Conservation (phyloP, 805 yeast genomes). For the Candida awuae region DNA sequence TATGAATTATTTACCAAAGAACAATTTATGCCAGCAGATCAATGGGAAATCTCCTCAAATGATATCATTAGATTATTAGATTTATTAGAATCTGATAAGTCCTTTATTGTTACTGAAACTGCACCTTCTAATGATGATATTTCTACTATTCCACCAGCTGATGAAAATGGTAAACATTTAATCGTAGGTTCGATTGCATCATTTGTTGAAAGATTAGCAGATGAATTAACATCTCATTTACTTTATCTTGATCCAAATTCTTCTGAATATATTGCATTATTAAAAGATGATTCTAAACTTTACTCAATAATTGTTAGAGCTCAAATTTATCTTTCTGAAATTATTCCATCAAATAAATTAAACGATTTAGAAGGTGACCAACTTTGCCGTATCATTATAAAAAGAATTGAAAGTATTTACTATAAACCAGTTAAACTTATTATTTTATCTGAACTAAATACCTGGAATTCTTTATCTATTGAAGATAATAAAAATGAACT, state of each 20-base stretch:
- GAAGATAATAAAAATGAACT: constrained; percentile 25
- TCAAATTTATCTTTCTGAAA: constrained; percentile 75
- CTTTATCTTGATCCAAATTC: constrained; percentile 92
- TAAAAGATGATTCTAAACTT: constrained; percentile 75
- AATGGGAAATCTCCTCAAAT: constrained; percentile 65
- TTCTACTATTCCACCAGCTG: constrained; percentile 60
- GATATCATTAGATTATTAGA: constrained; percentile 58
- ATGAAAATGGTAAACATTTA: constrained; percentile 58
- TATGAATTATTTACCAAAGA: constrained; percentile 70
- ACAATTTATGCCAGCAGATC: constrained; percentile 65
- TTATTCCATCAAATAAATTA: constrained; percentile 37
- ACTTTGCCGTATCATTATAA: constrained; percentile 64
- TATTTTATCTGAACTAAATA: constrained; percentile 54
- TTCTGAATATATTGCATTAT: constrained; percentile 82
- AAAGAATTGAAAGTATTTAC: constrained; percentile 88
- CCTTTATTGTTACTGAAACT: constrained; percentile 66
- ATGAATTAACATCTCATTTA: constrained; percentile 82
- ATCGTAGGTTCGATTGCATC: constrained; percentile 81
- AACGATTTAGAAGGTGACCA: constrained; percentile 45
- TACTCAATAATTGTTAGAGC: constrained; percentile 74
- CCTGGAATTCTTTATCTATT: constrained; percentile 55
- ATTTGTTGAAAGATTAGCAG: constrained; percentile 87
- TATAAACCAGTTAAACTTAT: constrained; percentile 81
- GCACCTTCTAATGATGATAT: constrained; percentile 67
- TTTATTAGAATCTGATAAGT: constrained; percentile 55